Evolutionary conservation across 2,329 filamentous ascomycete genomes (phyloP).

Genomic region (Daldinia eschscholtzii): DNA sequence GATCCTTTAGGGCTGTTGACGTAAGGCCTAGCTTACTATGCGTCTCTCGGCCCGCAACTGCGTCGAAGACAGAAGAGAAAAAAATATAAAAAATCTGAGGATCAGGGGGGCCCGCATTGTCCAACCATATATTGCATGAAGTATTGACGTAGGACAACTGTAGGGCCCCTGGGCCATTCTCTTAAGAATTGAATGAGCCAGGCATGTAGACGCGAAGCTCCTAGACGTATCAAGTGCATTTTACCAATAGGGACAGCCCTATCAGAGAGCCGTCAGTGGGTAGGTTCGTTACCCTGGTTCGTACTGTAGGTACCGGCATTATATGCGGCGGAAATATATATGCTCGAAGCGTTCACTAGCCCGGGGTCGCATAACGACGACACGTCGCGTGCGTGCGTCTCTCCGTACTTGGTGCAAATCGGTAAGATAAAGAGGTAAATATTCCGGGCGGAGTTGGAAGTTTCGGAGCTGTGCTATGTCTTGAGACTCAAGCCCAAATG

Average conservation of each 20-base stretch:
- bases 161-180: neutral
- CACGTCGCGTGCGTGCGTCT: slow-evolving; percentile 14
- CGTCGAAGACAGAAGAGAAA: slow-evolving; percentile 1
- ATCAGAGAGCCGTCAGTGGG: slow-evolving; percentile 3
- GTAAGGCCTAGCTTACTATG: slow-evolving; percentile 36
- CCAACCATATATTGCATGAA: slow-evolving; percentile 34
- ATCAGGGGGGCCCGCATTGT: slow-evolving; percentile 14
- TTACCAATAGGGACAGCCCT: slow-evolving; percentile 6
- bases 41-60: slow-evolving; percentile 36
- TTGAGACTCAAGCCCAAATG: neutral
- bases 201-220: slow-evolving; percentile 19
- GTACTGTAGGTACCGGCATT: slow-evolving; percentile 18
- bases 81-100: neutral
- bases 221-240: neutral
- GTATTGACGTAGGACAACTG: slow-evolving; percentile 32
- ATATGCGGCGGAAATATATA: slow-evolving; percentile 28
- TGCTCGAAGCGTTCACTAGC: slow-evolving; percentile 10
- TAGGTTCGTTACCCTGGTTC: slow-evolving; percentile 11
- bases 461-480: slow-evolving; percentile 6
- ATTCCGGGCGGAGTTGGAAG: slow-evolving; percentile 19
- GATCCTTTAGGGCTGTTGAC: slow-evolving; percentile 15
- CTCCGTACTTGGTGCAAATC: slow-evolving; percentile 16
- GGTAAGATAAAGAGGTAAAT: slow-evolving; percentile 37
- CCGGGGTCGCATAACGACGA: slow-evolving; percentile 32
- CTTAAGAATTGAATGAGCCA: neutral